These are phyloP conservation scores for Magnolia officinalis DNA, from an alignment of 164 flowering plant genomes.

Conservation along the genomic window DNA sequence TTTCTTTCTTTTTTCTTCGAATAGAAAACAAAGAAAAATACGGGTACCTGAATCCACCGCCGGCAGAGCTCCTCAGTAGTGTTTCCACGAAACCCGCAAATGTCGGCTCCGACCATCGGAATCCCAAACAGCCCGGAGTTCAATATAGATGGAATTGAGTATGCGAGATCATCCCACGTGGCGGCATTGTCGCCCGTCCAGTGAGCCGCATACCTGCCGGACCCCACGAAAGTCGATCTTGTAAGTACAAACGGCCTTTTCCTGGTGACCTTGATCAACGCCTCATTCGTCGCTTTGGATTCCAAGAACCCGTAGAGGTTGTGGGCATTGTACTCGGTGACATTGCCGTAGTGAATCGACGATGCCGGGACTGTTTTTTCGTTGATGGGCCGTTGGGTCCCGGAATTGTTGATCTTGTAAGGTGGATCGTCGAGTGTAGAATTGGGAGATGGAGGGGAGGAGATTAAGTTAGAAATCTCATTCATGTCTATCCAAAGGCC, in stretches of 20 bases:
- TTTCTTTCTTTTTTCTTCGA: no score
- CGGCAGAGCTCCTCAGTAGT: constrained; percentile 76
- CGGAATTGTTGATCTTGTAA: constrained; percentile 56
- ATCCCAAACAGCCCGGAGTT: constrained; percentile 74
- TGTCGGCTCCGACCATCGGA: constrained; percentile 93
- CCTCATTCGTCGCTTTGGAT: constrained; percentile 52
- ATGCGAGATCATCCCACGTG: constrained; percentile 70
- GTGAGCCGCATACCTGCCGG: constrained; percentile 75
- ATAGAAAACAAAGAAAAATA: no score
- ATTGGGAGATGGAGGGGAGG: constrained; percentile 30
- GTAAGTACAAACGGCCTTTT: constrained; percentile 70
- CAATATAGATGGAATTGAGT: constrained; percentile 54
- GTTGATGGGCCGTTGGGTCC: constrained; percentile 37
- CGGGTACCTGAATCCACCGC: constrained; percentile 75
- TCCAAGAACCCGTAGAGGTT: constrained; percentile 60
- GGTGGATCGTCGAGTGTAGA: constrained; percentile 74
- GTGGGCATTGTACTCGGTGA: constrained; percentile 62
- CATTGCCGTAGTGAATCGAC: constrained; percentile 45
- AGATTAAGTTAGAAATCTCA: constrained; percentile 65
- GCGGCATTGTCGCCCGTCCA: constrained; percentile 91
- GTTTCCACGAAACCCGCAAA: constrained; percentile 58
- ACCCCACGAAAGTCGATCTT: constrained; percentile 75
- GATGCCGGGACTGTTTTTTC: constrained; percentile 54
- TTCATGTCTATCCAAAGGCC: constrained; percentile 97
- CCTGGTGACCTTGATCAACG: constrained; percentile 32